A percentile compares a stretch with the other conserved stretches of the same genome.
Evolutionary conservation across 306 rosid species (phyloP).

Genomic region (Quercus glauca): DNA sequence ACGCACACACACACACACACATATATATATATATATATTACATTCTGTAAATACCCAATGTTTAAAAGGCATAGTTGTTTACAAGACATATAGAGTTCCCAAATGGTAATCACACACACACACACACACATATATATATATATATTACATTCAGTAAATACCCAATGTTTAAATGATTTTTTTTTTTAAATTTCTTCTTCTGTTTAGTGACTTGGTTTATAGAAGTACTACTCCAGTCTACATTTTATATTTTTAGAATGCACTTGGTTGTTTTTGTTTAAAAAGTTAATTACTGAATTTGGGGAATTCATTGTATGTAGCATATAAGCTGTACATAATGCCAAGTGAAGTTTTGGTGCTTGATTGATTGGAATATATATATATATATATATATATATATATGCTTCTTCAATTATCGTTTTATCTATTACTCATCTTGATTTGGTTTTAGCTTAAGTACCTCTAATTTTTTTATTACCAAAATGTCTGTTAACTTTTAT

Average conservation of each 20-base stretch:
- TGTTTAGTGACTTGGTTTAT: no score
- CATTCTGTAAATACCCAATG: not conserved
- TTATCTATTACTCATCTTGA: not conserved
- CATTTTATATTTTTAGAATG: no score
- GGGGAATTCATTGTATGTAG: not conserved
- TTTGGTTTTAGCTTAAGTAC: not conserved
- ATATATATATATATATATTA: not conserved
- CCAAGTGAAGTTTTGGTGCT: not conserved
- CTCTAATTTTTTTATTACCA: not conserved
- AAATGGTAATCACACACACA: not conserved
- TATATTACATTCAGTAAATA: not conserved
- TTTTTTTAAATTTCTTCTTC: no score
- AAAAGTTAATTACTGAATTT: no score
- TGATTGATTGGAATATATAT: not conserved
- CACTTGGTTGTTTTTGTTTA: no score
- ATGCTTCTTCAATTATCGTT: not conserved
- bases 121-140: no score
- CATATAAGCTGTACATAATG: not conserved
- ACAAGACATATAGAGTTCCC: not conserved
- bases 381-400: not conserved
- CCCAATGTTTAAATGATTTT: not conserved
- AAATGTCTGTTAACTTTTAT: not conserved
- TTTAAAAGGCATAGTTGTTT: not conserved
- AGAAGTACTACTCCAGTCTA: no score
- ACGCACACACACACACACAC: no score